These are phyloP conservation scores for Lunasporangiospora selenospora DNA, from an alignment of 192 early-diverging fungal species.

Conservation along the genomic window DNA sequence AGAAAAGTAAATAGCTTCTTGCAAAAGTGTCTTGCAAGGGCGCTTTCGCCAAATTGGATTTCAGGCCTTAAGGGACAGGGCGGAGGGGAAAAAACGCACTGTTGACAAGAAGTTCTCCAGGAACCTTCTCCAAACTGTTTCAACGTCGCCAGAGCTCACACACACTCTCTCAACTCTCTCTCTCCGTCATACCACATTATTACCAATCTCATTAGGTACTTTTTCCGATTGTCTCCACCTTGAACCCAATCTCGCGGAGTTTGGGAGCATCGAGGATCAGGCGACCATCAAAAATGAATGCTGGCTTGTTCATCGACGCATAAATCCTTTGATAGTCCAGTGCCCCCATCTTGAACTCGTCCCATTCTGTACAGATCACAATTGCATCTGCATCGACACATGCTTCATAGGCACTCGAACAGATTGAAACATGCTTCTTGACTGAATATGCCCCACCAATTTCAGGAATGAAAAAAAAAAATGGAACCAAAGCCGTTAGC, in stretches of 20 bases:
- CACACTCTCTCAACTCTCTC: too few relatives aligned
- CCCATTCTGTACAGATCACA: conserved; percentile 89
- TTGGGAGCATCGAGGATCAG: conserved; percentile 72
- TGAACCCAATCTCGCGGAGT: conserved; percentile 82
- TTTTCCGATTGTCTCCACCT: conserved; percentile 71
- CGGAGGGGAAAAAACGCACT: too few relatives aligned
- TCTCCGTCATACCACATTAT: too few relatives aligned
- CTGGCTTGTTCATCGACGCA: conserved; percentile 80
- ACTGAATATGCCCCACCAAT: conserved; percentile 33
- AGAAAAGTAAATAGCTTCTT: too few relatives aligned
- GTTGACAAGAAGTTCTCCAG: too few relatives aligned
- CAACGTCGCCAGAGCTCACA: too few relatives aligned
- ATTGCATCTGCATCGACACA: conserved; percentile 76
- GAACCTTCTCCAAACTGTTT: too few relatives aligned
- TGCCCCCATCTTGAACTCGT: conserved; percentile 78
- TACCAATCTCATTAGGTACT: conserved; percentile 27
- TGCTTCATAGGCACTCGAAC: conserved; percentile 70
- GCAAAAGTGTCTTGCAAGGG: too few relatives aligned
- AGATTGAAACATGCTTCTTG: conserved; percentile 70
- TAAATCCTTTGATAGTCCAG: conserved; percentile 75
- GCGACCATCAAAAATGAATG: conserved; percentile 92
- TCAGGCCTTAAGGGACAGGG: too few relatives aligned
- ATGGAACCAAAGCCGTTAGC: too few relatives aligned
- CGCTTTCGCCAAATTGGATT: too few relatives aligned
- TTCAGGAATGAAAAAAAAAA: not conserved